phyloP scores from a whole-genome alignment of 225 moss, liverwort and hornwort species.

The Asterella californica region DNA sequence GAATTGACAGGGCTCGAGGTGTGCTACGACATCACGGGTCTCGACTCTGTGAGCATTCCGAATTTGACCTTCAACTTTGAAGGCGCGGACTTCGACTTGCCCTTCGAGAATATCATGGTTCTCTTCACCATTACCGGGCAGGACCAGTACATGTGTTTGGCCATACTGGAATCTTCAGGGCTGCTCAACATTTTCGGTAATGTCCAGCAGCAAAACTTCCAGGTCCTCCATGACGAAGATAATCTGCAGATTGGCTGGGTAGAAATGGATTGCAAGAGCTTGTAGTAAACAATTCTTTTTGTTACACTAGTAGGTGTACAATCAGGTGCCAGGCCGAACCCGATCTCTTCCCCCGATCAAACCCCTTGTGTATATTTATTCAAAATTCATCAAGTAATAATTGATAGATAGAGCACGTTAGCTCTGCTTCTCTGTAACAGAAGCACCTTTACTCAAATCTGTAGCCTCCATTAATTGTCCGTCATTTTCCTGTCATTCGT shows the following conservation, averaged over 20 bases:
- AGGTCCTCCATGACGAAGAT: slow-evolving; percentile 29
- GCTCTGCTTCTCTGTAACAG: too few species aligned
- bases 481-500: too few species aligned
- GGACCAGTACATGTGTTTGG: slow-evolving; percentile 25
- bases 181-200: slow-evolving; percentile 32
- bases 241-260: slow-evolving; percentile 24
- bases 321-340: too few species aligned
- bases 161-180: neutral
- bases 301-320: too few species aligned
- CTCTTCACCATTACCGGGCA: neutral
- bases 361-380: too few species aligned
- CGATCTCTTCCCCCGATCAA: too few species aligned
- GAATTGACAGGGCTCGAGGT: slow-evolving; percentile 4
- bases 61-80: slow-evolving; percentile 12
- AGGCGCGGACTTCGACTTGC: slow-evolving; percentile 25
- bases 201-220: slow-evolving; percentile 34
- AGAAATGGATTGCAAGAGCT: slow-evolving; percentile 8
- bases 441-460: too few species aligned
- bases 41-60: neutral
- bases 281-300: neutral
- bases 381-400: too few species aligned
- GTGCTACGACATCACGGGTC: slow-evolving; percentile 30
- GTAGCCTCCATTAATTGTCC: too few species aligned
- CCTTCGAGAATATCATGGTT: slow-evolving; percentile 22
- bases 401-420: too few species aligned